Conservation (phyloP, 306 rosid species). For the Biancaea sappan region DNA sequence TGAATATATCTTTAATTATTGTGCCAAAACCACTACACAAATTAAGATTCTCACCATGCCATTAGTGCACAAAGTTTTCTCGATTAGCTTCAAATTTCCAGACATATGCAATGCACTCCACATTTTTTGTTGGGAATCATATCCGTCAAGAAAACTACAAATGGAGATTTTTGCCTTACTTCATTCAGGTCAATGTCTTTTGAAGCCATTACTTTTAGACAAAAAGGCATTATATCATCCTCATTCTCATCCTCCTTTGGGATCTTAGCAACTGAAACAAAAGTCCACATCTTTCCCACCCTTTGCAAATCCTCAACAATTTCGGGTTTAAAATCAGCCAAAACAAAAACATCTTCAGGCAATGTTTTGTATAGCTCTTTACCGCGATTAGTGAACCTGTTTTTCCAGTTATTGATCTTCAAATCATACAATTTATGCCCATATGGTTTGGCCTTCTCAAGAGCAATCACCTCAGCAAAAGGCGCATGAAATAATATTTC, state of each 20-base stretch:
- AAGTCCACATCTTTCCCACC: conserved; percentile 55
- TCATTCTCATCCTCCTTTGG: conserved; percentile 36
- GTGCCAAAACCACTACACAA: conserved; percentile 5
- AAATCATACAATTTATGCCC: conserved; percentile 38
- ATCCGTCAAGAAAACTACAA: conserved; percentile 53
- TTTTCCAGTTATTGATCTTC: conserved; percentile 52
- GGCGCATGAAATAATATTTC: conserved; percentile 52
- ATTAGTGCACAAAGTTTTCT: conserved; percentile 30
- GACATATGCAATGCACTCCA: conserved; percentile 56
- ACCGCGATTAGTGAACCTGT: conserved; percentile 49
- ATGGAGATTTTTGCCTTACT: conserved; percentile 12
- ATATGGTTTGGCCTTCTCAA: conserved; percentile 32
- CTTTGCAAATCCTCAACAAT: conserved; percentile 50
- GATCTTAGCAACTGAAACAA: conserved; percentile 46
- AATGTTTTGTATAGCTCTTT: conserved; percentile 65
- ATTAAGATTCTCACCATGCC: conserved; percentile 45
- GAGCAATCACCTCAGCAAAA: conserved; percentile 47
- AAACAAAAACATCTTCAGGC: conserved; percentile 64
- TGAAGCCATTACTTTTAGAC: conserved; percentile 49
- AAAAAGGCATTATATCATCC: conserved; percentile 26
- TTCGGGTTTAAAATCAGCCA: conserved; percentile 64
- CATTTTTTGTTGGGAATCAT: conserved; percentile 40
- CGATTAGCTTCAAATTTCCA: conserved; percentile 38
- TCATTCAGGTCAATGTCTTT: conserved; percentile 23
- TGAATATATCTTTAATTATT: not conserved